Conservation (phyloP, 257 asterid species). For the Marsdenia floribunda region DNA sequence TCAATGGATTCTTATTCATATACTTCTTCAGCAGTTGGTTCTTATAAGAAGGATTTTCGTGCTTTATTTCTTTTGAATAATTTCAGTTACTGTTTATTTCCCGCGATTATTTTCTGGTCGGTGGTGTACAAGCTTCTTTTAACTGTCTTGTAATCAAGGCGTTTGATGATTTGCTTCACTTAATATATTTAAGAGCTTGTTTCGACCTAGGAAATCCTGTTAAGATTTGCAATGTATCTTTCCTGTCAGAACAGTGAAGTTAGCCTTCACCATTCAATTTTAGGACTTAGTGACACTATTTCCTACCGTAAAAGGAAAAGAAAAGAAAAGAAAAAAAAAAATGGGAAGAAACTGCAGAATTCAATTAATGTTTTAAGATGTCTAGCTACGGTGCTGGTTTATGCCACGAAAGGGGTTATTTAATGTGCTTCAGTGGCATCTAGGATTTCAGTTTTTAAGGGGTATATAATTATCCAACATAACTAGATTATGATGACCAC, state of each 20-base stretch:
- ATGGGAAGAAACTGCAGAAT: background rate
- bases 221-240: background rate
- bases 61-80: background rate
- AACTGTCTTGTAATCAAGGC: background rate
- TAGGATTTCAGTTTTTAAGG: background rate
- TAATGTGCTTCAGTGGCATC: background rate
- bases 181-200: background rate
- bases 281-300: background rate
- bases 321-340: background rate
- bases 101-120: background rate
- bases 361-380: background rate
- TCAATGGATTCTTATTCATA: background rate
- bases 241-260: background rate
- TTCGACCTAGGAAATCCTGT: background rate
- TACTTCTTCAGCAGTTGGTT: background rate
- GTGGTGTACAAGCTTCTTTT: background rate
- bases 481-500: background rate
- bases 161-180: background rate
- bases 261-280: background rate
- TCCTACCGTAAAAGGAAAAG: background rate
- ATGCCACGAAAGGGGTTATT: slow-evolving; percentile 5
- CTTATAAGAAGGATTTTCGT: background rate
- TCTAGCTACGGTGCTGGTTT: background rate
- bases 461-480: background rate
- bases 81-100: background rate